Conservation (phyloP, 2,329 filamentous ascomycete genomes). For the Tolypocladium paradoxum region DNA sequence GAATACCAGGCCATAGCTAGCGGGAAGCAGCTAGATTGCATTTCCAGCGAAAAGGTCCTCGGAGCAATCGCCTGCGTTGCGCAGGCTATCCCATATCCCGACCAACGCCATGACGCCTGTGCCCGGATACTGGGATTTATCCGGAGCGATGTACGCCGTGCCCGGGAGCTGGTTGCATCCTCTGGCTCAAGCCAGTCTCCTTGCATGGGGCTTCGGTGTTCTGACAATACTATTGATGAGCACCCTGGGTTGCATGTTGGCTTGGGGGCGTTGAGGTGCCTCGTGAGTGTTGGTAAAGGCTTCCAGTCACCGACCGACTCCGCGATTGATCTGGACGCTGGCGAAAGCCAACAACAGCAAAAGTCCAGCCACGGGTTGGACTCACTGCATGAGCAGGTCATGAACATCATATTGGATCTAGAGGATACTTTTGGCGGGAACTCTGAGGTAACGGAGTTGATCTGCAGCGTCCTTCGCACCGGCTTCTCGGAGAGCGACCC, state of each 20-base stretch:
- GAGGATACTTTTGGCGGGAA: conserved; percentile 43
- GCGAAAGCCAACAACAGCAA: conserved; percentile 15
- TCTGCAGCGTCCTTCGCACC: conserved; percentile 59
- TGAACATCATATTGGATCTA: conserved; percentile 34
- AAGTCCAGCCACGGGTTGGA: conserved; percentile 10
- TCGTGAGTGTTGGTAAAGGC: conserved; percentile 60
- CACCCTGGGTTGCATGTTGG: conserved; percentile 35
- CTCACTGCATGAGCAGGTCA: conserved; percentile 33
- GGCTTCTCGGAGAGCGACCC: conserved; percentile 66
- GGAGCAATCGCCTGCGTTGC: conserved; percentile 66
- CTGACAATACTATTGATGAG: conserved; percentile 25
- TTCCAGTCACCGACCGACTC: conserved; percentile 58
- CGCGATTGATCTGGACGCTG: conserved; percentile 54
- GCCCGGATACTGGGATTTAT: conserved; percentile 50
- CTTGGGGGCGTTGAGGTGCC: conserved; percentile 51
- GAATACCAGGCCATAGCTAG: conserved; percentile 58
- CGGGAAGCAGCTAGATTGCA: conserved; percentile 45
- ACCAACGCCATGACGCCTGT: conserved; percentile 41
- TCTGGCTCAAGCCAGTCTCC: conserved; percentile 5
- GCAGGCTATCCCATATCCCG: conserved; percentile 55
- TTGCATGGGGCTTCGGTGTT: conserved; percentile 15
- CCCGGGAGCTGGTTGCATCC: conserved; percentile 11
- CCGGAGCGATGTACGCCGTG: conserved; percentile 38
- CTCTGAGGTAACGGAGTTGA: conserved; percentile 59
- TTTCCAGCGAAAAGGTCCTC: conserved; percentile 63